Percentiles rank a stretch among this genome's conserved stretches.
These are phyloP conservation scores for Malassezia obtusa DNA, from an alignment of 1,284 basidiomycete species.

Conservation along the genomic window DNA sequence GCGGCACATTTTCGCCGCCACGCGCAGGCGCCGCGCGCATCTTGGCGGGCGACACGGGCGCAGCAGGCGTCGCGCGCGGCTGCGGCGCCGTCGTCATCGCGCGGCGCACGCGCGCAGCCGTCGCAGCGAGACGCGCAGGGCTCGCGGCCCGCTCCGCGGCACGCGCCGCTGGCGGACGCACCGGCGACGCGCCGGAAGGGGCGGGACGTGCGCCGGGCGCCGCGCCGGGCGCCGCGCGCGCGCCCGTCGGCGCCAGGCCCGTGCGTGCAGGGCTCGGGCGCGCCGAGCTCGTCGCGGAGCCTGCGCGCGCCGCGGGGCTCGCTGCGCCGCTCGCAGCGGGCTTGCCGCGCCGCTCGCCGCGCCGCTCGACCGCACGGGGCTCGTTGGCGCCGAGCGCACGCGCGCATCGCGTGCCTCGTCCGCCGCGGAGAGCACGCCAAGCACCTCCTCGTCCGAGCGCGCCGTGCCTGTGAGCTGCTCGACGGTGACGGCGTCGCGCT, in stretches of 20 bases:
- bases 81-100: slow-evolving; percentile 9
- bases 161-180: neutral
- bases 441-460: slow-evolving; percentile 15
- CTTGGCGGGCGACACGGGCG: neutral
- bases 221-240: neutral
- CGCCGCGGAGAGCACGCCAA: slow-evolving; percentile 5
- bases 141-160: neutral
- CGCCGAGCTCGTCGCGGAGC: neutral
- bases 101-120: slow-evolving; percentile 1
- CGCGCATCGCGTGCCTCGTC: neutral
- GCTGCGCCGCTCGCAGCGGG: too few species aligned
- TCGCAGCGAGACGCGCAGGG: neutral
- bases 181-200: too few species aligned
- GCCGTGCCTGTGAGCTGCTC: neutral
- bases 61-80: neutral
- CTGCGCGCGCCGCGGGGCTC: too few species aligned
- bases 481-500: slow-evolving; percentile 8
- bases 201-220: too few species aligned
- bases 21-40: neutral
- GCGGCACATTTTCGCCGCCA: slow-evolving; percentile 10
- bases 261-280: neutral
- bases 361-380: neutral
- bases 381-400: neutral
- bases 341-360: too few species aligned
- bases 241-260: neutral